These are phyloP conservation scores for Friedmanniomyces simplex DNA, from an alignment of 495 filamentous ascomycete species.

Conservation along the genomic window DNA sequence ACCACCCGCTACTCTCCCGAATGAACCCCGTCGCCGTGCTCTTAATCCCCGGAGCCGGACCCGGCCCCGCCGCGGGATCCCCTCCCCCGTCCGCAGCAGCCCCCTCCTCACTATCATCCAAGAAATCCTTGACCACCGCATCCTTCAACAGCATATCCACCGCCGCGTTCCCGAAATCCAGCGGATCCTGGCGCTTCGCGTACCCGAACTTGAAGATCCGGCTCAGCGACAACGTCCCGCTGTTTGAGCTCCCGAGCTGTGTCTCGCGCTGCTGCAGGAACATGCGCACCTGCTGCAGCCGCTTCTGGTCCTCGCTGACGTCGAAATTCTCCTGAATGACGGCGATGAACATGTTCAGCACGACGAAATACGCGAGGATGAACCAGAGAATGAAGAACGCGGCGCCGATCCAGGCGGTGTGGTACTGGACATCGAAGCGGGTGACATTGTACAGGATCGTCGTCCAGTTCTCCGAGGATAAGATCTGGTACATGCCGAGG, in stretches of 20 bases:
- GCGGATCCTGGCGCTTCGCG: constrained; percentile 60
- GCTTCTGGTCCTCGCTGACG: constrained; percentile 98
- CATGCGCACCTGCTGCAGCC: constrained; percentile 84
- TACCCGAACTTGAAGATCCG: constrained; percentile 76
- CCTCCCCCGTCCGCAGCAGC: background rate
- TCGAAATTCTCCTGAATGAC: constrained; percentile 99
- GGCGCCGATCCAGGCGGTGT: constrained; percentile 87
- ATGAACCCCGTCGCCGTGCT: background rate
- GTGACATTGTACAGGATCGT: constrained; percentile 75
- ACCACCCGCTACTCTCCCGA: constrained; percentile 4
- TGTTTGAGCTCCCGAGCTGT: constrained; percentile 43
- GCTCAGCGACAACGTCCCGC: constrained; percentile 67
- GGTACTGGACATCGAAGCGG: constrained; percentile 44
- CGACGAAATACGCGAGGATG: constrained; percentile 87
- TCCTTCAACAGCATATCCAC: constrained; percentile 95
- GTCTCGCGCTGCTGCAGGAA: constrained; percentile 82
- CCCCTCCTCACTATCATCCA: constrained; percentile 53
- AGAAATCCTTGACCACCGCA: constrained; percentile 85
- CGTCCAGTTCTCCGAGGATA: constrained; percentile 98
- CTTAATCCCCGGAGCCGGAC: background rate
- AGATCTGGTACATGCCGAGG: constrained; percentile 93
- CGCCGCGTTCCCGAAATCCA: constrained; percentile 78
- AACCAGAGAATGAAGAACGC: constrained; percentile 93
- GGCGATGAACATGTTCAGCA: constrained; percentile 99
- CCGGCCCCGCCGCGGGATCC: no score